phyloP scores from a whole-genome alignment of 2,329 filamentous ascomycete genomes.

The Polytolypa hystricis region DNA sequence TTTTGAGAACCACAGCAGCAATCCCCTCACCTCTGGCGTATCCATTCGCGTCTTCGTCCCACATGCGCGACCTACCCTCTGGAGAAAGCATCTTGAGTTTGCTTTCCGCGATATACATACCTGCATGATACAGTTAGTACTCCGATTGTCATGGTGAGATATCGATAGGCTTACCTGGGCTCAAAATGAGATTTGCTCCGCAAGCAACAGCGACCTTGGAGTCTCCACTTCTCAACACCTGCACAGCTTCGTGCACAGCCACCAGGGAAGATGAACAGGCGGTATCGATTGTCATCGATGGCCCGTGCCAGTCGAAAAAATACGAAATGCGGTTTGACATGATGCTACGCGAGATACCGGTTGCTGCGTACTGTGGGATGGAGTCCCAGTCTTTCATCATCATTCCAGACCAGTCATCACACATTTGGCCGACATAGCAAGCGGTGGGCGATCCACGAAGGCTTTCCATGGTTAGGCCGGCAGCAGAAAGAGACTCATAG shows the following conservation, averaged over 20 bases:
- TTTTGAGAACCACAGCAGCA: conserved; percentile 39
- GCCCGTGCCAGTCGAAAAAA: no score
- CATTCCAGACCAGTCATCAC: conserved; percentile 20
- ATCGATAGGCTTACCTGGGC: no score
- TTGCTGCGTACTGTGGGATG: conserved; percentile 15
- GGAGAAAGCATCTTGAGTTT: conserved; percentile 35
- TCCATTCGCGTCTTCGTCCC: conserved; percentile 33
- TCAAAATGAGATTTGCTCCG: conserved; percentile 19
- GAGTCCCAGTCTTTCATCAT: conserved; percentile 14
- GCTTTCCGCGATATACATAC: conserved; percentile 11
- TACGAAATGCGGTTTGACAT: no score
- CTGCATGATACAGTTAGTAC: background rate
- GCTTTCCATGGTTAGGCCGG: conserved; percentile 17
- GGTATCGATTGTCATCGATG: conserved; percentile 39
- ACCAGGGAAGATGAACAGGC: conserved; percentile 20
- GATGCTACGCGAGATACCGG: conserved; percentile 19
- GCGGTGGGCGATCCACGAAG: conserved; percentile 22
- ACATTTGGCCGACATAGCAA: conserved; percentile 23
- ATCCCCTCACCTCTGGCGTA: conserved; percentile 42
- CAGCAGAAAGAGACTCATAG: conserved; percentile 20
- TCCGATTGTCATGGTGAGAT: no score
- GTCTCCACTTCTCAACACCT: conserved; percentile 14
- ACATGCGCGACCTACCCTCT: conserved; percentile 38
- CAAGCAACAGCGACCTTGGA: conserved; percentile 16
- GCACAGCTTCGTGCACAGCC: conserved; percentile 14